A percentile compares a stretch with the other conserved stretches of the same genome.
Evolutionary conservation across 1,139 yeast genomes (phyloP).

Genomic region (Hemisphaericaspora xylofermentans): DNA sequence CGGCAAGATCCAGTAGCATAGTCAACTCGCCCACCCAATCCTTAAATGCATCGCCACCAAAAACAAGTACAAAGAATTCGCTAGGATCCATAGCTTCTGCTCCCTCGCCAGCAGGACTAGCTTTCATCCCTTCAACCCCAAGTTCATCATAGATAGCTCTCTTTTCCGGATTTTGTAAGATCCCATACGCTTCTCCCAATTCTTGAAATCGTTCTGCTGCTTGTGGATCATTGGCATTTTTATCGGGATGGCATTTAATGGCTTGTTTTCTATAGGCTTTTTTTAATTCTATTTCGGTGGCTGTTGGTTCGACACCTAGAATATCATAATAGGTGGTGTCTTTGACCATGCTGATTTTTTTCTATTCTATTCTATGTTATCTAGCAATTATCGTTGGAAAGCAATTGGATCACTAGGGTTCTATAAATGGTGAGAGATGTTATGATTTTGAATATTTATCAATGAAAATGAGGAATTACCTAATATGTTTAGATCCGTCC

Average conservation of each 20-base stretch:
- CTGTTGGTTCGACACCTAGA: conserved; percentile 75
- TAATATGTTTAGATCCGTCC: too few species aligned
- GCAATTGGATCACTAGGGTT: neutral
- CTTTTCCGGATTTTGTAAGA: conserved; percentile 36
- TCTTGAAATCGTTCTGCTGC: conserved; percentile 97
- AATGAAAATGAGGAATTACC: too few species aligned
- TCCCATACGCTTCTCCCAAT: conserved; percentile 55
- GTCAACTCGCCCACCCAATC: conserved; percentile 86
- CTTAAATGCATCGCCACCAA: conserved; percentile 74
- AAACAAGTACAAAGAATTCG: conserved; percentile 71
- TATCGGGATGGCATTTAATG: conserved; percentile 92
- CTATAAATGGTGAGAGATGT: too few species aligned
- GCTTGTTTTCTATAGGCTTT: conserved; percentile 95
- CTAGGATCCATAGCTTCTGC: conserved; percentile 35
- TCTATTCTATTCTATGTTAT: neutral
- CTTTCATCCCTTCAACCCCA: conserved; percentile 45
- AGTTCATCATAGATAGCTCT: conserved; percentile 43
- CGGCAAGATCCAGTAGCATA: conserved; percentile 75
- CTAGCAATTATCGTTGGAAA: neutral
- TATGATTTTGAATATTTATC: too few species aligned
- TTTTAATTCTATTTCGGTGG: conserved; percentile 80
- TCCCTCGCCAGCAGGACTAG: conserved; percentile 20
- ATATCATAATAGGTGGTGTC: conserved; percentile 89
- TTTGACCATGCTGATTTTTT: conserved; percentile 62
- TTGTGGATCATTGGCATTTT: conserved; percentile 71